Evolutionary conservation across 495 filamentous ascomycete species (phyloP).

Genomic region (Sabuloglossum arenarium): DNA sequence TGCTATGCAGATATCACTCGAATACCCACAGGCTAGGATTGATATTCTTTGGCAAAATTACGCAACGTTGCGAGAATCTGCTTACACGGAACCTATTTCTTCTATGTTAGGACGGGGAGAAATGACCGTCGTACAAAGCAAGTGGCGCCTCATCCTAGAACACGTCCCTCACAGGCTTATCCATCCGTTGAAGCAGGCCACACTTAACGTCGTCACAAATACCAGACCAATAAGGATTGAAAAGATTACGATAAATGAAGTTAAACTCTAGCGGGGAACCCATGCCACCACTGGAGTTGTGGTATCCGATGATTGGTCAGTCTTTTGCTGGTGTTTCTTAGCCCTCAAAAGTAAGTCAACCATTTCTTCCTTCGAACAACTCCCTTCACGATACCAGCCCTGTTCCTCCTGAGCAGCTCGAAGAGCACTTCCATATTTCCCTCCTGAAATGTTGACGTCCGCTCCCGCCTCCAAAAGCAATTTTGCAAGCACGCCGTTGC

Average conservation of each 20-base stretch:
- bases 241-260: no score
- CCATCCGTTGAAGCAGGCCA: no score
- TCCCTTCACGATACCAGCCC: background rate
- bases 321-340: background rate
- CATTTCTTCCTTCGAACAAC: background rate
- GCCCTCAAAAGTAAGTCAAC: background rate
- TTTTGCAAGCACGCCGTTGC: constrained; percentile 2
- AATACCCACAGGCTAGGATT: no score
- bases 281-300: background rate
- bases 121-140: no score
- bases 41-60: no score
- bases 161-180: no score
- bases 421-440: constrained; percentile 9
- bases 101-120: no score
- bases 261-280: background rate
- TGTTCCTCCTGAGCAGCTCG: constrained; percentile 7
- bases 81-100: no score
- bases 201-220: background rate
- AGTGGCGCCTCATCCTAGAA: no score
- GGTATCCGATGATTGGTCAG: background rate
- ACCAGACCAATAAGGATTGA: no score
- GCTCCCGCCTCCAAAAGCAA: constrained; percentile 10
- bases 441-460: constrained; percentile 11
- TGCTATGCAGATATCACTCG: no score
- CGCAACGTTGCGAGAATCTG: no score